Percentiles rank a stretch among this genome's conserved stretches.
These are phyloP conservation scores for Rutstroemia sydowiana DNA, from an alignment of 2,329 filamentous ascomycete genomes.

Conservation along the genomic window DNA sequence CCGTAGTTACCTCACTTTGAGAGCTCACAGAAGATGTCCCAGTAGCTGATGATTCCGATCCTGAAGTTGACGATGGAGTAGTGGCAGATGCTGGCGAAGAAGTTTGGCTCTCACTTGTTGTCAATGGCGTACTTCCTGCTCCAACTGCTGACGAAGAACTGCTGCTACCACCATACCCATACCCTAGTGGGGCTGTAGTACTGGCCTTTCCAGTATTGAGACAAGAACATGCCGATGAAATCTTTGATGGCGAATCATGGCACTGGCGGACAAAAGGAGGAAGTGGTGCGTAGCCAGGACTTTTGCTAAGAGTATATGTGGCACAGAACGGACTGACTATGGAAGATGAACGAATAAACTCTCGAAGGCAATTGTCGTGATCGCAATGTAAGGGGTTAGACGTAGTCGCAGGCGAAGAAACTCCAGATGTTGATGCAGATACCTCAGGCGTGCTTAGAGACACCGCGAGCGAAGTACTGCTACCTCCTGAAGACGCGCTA, in stretches of 20 bases:
- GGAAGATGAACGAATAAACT: conserved; percentile 17
- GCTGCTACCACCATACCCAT: not conserved
- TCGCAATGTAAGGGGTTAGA: conserved; percentile 14
- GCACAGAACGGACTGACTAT: conserved; percentile 20
- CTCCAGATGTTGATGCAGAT: not conserved
- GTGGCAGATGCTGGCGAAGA: not conserved
- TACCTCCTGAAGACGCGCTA: not conserved
- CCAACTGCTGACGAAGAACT: not conserved
- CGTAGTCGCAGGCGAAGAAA: conserved; percentile 1
- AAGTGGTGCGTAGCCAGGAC: conserved; percentile 17
- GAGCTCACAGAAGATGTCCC: not conserved
- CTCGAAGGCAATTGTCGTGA: conserved; percentile 23
- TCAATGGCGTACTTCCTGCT: not conserved
- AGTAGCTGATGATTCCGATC: conserved; percentile 3
- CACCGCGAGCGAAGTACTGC: not conserved
- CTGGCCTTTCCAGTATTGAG: conserved; percentile 6
- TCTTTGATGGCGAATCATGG: conserved; percentile 13
- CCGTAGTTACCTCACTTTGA: not conserved
- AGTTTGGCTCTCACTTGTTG: not conserved
- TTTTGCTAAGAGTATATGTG: conserved; percentile 20
- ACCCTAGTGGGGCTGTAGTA: not conserved
- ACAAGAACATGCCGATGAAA: conserved; percentile 25
- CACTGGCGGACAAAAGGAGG: conserved; percentile 22
- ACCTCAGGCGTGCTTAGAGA: not conserved
- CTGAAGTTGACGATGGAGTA: not conserved